phyloP scores from a whole-genome alignment of 192 early-diverging fungal genomes.

The Coemansia sp. region DNA sequence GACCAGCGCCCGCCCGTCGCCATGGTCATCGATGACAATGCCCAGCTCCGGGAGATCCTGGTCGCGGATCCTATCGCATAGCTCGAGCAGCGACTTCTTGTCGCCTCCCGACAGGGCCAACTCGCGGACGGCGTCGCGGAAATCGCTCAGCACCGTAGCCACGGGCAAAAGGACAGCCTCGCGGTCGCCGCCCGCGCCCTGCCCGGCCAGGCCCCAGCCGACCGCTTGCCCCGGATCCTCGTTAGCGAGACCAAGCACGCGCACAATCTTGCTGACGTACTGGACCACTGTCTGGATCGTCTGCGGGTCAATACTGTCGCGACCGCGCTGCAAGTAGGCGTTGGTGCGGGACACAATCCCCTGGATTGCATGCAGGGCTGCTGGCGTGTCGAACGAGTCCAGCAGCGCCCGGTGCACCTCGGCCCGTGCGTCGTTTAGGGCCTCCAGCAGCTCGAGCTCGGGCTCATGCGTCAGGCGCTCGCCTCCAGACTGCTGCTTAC shows the following conservation, averaged over 20 bases:
- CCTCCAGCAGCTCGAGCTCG: slow-evolving; percentile 66
- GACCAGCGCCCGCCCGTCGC: slow-evolving; percentile 87
- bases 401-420: slow-evolving; percentile 79
- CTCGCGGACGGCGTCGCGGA: slow-evolving; percentile 82
- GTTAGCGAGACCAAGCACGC: slow-evolving; percentile 73
- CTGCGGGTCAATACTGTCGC: slow-evolving; percentile 59
- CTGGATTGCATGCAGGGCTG: slow-evolving; percentile 73
- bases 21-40: slow-evolving; percentile 89
- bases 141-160: slow-evolving; percentile 69
- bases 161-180: slow-evolving; percentile 76
- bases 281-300: slow-evolving; percentile 70
- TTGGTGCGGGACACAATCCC: slow-evolving; percentile 75
- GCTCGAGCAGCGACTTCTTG: slow-evolving; percentile 58
- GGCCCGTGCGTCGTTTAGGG: slow-evolving; percentile 60
- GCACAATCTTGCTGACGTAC: slow-evolving; percentile 77
- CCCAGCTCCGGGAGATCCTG: slow-evolving; percentile 81
- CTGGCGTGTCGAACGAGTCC: slow-evolving; percentile 88
- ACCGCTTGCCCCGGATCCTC: slow-evolving; percentile 58
- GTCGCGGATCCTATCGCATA: slow-evolving; percentile 88
- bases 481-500: slow-evolving; percentile 54
- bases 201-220: slow-evolving; percentile 55
- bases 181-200: slow-evolving; percentile 16
- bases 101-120: slow-evolving; percentile 54
- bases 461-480: slow-evolving; percentile 63
- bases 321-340: slow-evolving; percentile 64